Evolutionary conservation across 2,329 filamentous ascomycete genomes (phyloP).

Genomic region (Trichoderma harzianum): DNA sequence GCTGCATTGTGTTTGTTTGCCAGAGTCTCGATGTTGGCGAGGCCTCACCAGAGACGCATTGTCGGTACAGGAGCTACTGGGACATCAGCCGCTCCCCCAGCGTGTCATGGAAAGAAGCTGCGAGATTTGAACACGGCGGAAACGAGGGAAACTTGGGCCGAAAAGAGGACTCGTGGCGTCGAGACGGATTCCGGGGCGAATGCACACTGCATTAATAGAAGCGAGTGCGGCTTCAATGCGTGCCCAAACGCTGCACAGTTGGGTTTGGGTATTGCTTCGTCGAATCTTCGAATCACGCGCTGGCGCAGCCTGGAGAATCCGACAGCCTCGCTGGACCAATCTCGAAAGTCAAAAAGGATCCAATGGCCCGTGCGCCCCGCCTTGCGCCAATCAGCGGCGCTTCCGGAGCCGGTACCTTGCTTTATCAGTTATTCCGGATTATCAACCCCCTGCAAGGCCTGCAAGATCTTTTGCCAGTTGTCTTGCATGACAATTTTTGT

Average conservation of each 20-base stretch:
- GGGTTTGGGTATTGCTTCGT: slow-evolving; percentile 10
- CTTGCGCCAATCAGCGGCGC: slow-evolving; percentile 19
- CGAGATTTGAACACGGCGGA: neutral
- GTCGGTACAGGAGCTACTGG: slow-evolving; percentile 23
- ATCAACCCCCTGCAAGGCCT: slow-evolving; percentile 7
- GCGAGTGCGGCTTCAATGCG: slow-evolving; percentile 4
- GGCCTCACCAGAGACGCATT: slow-evolving; percentile 31
- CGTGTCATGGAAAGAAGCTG: slow-evolving; percentile 9
- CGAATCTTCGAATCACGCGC: slow-evolving; percentile 16
- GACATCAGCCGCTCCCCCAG: slow-evolving; percentile 5
- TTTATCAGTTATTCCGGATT: slow-evolving; percentile 32
- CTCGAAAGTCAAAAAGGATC: neutral
- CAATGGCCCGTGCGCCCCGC: slow-evolving; percentile 7
- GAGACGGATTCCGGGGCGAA: neutral
- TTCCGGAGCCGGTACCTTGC: slow-evolving; percentile 26
- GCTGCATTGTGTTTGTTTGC: slow-evolving; percentile 28
- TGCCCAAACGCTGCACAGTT: slow-evolving; percentile 7
- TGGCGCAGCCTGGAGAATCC: slow-evolving; percentile 19
- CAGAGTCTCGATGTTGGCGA: slow-evolving; percentile 30
- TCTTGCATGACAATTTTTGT: slow-evolving; percentile 27
- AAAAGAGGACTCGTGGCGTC: neutral
- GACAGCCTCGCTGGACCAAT: slow-evolving; percentile 21
- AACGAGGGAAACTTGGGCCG: neutral
- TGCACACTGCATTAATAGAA: neutral
- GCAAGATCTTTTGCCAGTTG: slow-evolving; percentile 17